A percentile compares a stretch with the other conserved stretches of the same genome.
Evolutionary conservation across 2,329 filamentous ascomycete species (phyloP).

Genomic region (Cercospora sp.): DNA sequence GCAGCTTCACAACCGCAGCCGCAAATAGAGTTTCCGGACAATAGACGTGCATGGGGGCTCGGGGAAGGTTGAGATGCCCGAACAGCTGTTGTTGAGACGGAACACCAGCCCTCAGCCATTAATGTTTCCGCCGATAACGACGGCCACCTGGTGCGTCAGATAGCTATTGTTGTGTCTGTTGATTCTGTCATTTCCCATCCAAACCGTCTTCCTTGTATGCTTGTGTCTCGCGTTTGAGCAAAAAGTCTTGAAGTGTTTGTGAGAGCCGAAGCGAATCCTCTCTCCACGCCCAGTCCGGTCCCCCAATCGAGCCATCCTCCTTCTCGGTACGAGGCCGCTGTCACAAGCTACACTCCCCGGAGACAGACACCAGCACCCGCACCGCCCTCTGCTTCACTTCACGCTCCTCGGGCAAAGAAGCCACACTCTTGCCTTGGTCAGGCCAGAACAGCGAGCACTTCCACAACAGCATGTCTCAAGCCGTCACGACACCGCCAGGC

Average conservation of each 20-base stretch:
- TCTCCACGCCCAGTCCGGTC: background rate
- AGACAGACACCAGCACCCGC: slow-evolving; percentile 6
- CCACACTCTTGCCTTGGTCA: slow-evolving; percentile 94
- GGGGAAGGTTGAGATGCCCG: background rate
- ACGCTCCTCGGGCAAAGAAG: slow-evolving; percentile 67
- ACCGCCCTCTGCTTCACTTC: slow-evolving; percentile 28
- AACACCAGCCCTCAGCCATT: background rate
- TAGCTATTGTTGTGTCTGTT: background rate
- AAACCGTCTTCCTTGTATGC: background rate
- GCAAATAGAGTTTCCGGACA: background rate
- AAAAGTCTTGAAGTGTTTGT: background rate
- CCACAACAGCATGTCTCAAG: slow-evolving; percentile 46
- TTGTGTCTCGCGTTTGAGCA: slow-evolving; percentile 4
- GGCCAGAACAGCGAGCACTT: slow-evolving; percentile 57
- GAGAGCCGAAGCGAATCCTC: background rate
- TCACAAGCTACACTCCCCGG: background rate
- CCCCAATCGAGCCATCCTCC: slow-evolving; percentile 6
- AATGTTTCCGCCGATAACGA: background rate
- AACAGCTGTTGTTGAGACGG: background rate
- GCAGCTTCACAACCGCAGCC: background rate
- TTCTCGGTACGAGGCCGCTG: background rate
- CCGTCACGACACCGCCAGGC: slow-evolving; percentile 38
- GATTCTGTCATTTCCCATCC: background rate
- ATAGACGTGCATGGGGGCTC: background rate
- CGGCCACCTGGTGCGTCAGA: background rate